These are phyloP conservation scores for Pilasporangium apinafurcum DNA, from an alignment of 352 stramenopile species.

Conservation along the genomic window DNA sequence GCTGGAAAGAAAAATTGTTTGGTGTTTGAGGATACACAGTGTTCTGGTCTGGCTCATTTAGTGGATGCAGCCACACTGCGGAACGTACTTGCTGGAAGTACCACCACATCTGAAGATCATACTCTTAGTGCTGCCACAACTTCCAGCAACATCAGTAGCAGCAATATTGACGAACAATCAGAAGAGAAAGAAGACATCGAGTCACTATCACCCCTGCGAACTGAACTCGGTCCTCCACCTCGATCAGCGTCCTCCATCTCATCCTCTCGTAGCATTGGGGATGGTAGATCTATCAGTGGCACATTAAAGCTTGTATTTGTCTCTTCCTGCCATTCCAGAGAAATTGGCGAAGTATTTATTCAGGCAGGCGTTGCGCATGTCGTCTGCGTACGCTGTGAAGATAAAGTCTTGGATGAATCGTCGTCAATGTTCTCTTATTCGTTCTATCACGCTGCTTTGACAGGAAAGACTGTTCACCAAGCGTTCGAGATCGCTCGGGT, in stretches of 20 bases:
- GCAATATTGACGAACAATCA: not conserved
- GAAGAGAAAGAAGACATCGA: too few species aligned
- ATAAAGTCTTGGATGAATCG: constrained; percentile 60
- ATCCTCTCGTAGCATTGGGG: constrained; percentile 14
- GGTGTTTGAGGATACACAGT: constrained; percentile 73
- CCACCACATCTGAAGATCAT: constrained; percentile 9
- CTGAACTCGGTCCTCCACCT: not conserved
- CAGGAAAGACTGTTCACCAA: constrained; percentile 67
- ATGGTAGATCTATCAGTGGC: constrained; percentile 18
- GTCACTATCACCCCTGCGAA: not conserved
- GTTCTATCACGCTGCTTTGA: constrained; percentile 72
- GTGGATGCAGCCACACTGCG: constrained; percentile 53
- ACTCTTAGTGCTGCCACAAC: not conserved
- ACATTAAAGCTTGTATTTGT: constrained; percentile 80
- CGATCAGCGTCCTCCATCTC: constrained; percentile 15
- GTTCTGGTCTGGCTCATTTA: constrained; percentile 60
- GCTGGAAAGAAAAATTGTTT: constrained; percentile 59
- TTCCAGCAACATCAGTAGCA: not conserved
- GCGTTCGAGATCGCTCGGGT: constrained; percentile 70
- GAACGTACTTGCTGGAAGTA: constrained; percentile 34
- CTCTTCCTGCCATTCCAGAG: constrained; percentile 69
- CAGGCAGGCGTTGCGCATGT: constrained; percentile 70
- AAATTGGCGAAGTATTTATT: constrained; percentile 78
- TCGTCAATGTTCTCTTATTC: constrained; percentile 73
- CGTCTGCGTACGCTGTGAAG: constrained; percentile 68